Conservation (phyloP, 208 protist species). For the Endotrypanum monterogeii region DNA sequence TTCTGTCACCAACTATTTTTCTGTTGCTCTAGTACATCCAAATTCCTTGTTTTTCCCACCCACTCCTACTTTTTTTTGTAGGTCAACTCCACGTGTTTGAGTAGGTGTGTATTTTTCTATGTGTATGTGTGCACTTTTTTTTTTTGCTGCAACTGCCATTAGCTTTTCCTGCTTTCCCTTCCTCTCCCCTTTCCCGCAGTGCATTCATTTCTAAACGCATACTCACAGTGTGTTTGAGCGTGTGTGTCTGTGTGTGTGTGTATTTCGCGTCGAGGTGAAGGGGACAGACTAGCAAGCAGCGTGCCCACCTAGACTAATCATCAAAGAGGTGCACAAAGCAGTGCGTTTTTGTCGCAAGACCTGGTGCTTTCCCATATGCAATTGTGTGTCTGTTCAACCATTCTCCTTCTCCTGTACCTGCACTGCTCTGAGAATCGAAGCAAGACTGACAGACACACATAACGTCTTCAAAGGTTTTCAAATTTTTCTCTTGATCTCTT, state of each 20-base stretch:
- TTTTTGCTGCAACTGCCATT: neutral
- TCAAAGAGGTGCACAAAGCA: neutral
- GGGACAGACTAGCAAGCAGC: neutral
- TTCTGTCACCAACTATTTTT: neutral
- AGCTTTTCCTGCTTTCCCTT: neutral
- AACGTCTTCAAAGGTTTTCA: too few species aligned
- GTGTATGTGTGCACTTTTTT: neutral
- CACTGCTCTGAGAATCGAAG: too few species aligned
- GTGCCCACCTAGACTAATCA: neutral
- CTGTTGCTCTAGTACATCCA: neutral
- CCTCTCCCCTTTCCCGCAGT: neutral
- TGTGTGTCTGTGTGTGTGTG: neutral
- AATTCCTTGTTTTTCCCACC: neutral
- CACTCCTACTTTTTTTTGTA: neutral
- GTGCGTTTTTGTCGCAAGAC: neutral
- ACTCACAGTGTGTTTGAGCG: neutral
- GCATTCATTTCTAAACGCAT: too few species aligned
- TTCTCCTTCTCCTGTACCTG: neutral
- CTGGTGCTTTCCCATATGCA: neutral
- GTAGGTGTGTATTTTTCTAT: too few species aligned
- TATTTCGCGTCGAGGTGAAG: neutral
- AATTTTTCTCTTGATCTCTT: neutral
- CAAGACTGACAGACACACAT: neutral
- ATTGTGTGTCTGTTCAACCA: neutral
- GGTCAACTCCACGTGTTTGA: too few species aligned